Base-by-base conservation (phyloP, 148 eudicot species). In the Euryodendron excelsum region DNA sequence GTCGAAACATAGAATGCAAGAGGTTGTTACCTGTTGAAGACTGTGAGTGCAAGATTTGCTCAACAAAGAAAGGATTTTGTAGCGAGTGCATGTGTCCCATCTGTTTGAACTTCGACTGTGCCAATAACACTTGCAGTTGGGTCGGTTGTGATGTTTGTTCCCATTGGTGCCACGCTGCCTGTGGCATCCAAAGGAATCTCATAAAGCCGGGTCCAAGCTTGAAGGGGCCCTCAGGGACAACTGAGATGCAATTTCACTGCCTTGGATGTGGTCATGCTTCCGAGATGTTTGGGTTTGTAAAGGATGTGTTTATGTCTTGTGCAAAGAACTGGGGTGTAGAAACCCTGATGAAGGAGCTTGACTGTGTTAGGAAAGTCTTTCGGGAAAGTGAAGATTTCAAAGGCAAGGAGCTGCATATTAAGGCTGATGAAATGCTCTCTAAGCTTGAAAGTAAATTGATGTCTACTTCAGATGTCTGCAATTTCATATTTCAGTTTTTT, bases 1-100 rank as follows among this genome's bases (percentile, higher is more conserved):
- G 97, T 79, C 82, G 88, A 74, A 93, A 93, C 64, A 76, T 93
- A 17, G 87, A 81, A 50, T 93, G 97, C 83, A 93, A 86, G 82
- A 80, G 91, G 72, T 18, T 61, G 44, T 75, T 93, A 78, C 97
- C 97, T 2, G 92, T 93, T 27, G 97, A 93, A 18, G 95, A 93
- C 69, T 93, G 97, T 80, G 97, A 93, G 25, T 93, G 97, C 88
- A 93, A 90, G 80, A 91, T 91, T 67, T 93, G 97, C 85, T 91
- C 95, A 1, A 80, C 89, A 25, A 88, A 88, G 72, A 91, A 89
- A 75, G 97, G 97, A 31, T 93, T 91, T 71, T 93, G 97, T 78
- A 91, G 93, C 23, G 95, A 89, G 73, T 93, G 97, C 80, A 93
- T 93, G 97, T 93, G 97, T 30, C 91, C 92, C 0, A 84, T 91